Conservation (phyloP, 306 rosid genomes). For the Alnus rubra region DNA sequence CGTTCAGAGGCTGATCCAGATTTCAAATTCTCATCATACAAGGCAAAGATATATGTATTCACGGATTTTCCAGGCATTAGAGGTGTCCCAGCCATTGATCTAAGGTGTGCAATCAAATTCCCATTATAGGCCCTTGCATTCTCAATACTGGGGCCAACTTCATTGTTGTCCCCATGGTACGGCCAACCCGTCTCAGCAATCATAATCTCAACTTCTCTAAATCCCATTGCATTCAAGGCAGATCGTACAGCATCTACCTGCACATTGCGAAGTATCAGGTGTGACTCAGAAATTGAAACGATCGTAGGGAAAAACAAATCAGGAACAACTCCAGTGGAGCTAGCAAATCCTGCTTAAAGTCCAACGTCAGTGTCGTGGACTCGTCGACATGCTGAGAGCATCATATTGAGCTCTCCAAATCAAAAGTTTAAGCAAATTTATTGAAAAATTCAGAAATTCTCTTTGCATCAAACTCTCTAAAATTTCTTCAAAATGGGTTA, state of each 20-base stretch:
- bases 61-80: slow-evolving; percentile 88
- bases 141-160: slow-evolving; percentile 68
- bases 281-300: not conserved
- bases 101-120: slow-evolving; percentile 78
- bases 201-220: slow-evolving; percentile 63
- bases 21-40: slow-evolving; percentile 78
- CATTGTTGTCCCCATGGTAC: slow-evolving; percentile 67
- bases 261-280: not conserved
- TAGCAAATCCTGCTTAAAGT: not conserved
- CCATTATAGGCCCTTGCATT: slow-evolving; percentile 92
- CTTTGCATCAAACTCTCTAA: too few relatives aligned
- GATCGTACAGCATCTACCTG: slow-evolving; percentile 91
- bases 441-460: too few relatives aligned
- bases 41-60: slow-evolving; percentile 75
- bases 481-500: too few relatives aligned
- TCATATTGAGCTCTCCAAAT: too few relatives aligned
- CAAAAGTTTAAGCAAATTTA: too few relatives aligned
- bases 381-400: too few relatives aligned
- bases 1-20: slow-evolving; percentile 75
- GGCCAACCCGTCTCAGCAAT: slow-evolving; percentile 99
- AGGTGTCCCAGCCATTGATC: slow-evolving; percentile 88
- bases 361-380: slow-evolving; percentile 12
- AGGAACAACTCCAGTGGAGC: too few relatives aligned
- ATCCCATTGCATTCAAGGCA: slow-evolving; percentile 61
- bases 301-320: not conserved